These are phyloP conservation scores for Arachis hypogaea DNA, from an alignment of 306 rosid species.

Conservation along the genomic window DNA sequence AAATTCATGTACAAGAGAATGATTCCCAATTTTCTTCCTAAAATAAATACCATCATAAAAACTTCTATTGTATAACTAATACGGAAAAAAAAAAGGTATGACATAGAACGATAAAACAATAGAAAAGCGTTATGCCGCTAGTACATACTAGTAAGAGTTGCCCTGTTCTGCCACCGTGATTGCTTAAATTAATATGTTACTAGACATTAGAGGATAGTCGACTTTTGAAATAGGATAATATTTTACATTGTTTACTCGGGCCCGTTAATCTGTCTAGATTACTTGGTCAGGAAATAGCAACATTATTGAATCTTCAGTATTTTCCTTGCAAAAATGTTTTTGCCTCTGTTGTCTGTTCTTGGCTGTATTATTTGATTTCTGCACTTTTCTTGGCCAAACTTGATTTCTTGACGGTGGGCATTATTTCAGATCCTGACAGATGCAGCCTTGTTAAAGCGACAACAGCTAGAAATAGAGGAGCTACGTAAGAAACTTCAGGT, in stretches of 20 bases:
- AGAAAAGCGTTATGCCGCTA: too few species aligned
- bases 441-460: slow-evolving; percentile 91
- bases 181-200: neutral
- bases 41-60: too few species aligned
- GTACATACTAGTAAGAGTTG: slow-evolving; percentile 11
- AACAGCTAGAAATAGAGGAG: slow-evolving; percentile 90
- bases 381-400: slow-evolving; percentile 6
- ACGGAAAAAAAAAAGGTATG: too few species aligned
- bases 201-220: neutral
- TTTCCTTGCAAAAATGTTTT: slow-evolving; percentile 17
- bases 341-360: slow-evolving; percentile 6
- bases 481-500: slow-evolving; percentile 89
- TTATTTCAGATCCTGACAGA: slow-evolving; percentile 82
- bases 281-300: too few species aligned
- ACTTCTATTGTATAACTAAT: too few species aligned
- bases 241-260: slow-evolving; percentile 15
- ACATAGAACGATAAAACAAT: too few species aligned
- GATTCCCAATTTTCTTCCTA: too few species aligned
- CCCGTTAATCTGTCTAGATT: neutral
- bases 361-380: slow-evolving; percentile 9
- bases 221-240: slow-evolving; percentile 21
- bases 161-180: neutral
- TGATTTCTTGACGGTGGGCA: slow-evolving; percentile 16
- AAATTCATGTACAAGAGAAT: neutral
- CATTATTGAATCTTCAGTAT: slow-evolving; percentile 36